phyloP scores from a whole-genome alignment of 129 eudicot genomes.

The Sambucus nigra region DNA sequence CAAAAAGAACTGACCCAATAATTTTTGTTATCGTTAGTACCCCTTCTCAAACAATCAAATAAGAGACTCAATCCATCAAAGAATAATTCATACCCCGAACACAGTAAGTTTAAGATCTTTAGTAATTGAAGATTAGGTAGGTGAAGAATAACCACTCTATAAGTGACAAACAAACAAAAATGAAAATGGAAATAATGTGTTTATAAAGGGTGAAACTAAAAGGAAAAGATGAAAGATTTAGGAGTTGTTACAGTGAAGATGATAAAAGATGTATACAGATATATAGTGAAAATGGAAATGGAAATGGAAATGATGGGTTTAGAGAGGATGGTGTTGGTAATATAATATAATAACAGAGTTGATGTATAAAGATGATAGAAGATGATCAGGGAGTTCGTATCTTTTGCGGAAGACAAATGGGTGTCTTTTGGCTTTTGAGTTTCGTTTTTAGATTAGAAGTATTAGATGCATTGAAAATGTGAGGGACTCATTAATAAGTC shows the following conservation, averaged over 20 bases:
- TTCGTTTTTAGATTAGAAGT: too few relatives aligned
- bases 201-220: background rate
- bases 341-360: too few relatives aligned
- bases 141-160: constrained; percentile 80
- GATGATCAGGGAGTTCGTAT: too few relatives aligned
- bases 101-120: constrained; percentile 57
- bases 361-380: too few relatives aligned
- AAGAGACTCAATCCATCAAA: background rate
- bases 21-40: constrained; percentile 7
- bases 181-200: background rate
- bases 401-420: too few relatives aligned
- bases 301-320: too few relatives aligned
- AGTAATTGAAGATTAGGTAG: constrained; percentile 56
- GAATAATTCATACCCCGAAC: constrained; percentile 37
- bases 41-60: background rate
- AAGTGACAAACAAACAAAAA: constrained; percentile 2
- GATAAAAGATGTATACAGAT: too few relatives aligned
- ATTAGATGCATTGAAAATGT: too few relatives aligned
- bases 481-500: too few relatives aligned
- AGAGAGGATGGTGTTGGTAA: too few relatives aligned
- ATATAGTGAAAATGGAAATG: too few relatives aligned
- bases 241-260: constrained; percentile 56
- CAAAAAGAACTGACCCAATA: constrained; percentile 54
- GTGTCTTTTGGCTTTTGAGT: too few relatives aligned
- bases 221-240: background rate